Conservation (phyloP, 2,329 filamentous ascomycete species). For the Aurifilum marmelostoma region DNA sequence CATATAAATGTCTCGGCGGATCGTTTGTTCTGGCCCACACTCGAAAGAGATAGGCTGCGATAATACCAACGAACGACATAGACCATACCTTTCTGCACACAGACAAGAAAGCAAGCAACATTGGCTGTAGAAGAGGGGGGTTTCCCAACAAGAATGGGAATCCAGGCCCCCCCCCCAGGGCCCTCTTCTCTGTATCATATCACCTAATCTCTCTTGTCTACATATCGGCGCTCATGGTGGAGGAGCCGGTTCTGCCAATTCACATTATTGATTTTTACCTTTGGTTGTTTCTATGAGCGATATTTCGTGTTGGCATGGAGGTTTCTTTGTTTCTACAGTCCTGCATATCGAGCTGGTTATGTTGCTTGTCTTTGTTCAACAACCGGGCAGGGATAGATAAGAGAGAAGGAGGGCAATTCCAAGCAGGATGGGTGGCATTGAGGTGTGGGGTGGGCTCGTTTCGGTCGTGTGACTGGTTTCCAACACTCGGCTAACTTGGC, state of each 20-base stretch:
- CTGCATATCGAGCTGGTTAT: background rate
- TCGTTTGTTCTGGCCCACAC: background rate
- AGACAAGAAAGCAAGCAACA: background rate
- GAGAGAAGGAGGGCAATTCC: background rate
- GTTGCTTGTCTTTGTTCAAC: background rate
- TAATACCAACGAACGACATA: background rate
- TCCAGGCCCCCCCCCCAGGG: too few relatives aligned
- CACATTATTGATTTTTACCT: background rate
- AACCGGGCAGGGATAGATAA: background rate
- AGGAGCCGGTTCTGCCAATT: slow-evolving; percentile 8
- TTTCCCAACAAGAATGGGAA: background rate
- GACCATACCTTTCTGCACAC: background rate
- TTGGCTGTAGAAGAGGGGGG: background rate
- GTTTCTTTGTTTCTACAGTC: background rate
- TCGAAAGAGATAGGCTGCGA: background rate
- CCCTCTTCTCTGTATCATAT: slow-evolving; percentile 1
- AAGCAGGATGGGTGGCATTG: background rate
- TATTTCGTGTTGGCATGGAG: background rate
- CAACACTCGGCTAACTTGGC: background rate
- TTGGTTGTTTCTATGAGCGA: background rate
- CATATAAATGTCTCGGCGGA: background rate
- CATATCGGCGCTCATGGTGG: slow-evolving; percentile 4
- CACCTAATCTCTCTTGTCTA: background rate
- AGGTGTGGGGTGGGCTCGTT: background rate
- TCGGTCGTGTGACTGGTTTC: background rate